phyloP scores from a whole-genome alignment of 2,329 filamentous ascomycete genomes.

The Ceratocystis papillata region DNA sequence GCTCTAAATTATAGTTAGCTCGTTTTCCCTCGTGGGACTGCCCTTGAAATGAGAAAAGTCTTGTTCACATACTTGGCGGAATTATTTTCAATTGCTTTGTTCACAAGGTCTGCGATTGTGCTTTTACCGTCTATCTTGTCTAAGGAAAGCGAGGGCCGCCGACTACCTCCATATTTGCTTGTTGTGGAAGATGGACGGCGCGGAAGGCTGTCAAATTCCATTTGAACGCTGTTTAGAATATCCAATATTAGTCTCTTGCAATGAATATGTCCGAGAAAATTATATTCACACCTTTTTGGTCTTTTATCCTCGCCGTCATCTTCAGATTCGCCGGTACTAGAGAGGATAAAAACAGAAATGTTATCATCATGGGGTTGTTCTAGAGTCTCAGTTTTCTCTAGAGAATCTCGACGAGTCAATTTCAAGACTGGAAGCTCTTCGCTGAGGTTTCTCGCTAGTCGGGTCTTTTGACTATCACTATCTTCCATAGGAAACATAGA shows the following conservation, averaged over 20 bases:
- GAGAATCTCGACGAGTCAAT: not conserved
- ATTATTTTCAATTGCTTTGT: not conserved
- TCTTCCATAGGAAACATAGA: conserved; percentile 19
- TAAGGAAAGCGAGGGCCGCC: not conserved
- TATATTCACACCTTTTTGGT: not conserved
- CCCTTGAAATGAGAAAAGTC: no score
- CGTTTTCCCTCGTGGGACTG: no score
- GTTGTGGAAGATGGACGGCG: not conserved
- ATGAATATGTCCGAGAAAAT: not conserved
- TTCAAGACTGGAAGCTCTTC: not conserved
- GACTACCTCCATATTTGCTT: not conserved
- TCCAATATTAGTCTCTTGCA: not conserved
- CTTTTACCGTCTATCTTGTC: not conserved
- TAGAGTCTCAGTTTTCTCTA: not conserved
- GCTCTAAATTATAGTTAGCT: not conserved
- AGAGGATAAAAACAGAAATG: conserved; percentile 8
- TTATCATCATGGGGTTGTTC: not conserved
- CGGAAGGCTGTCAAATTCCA: not conserved
- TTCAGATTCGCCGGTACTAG: conserved; percentile 5
- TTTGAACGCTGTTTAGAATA: not conserved
- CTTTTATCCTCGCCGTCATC: not conserved
- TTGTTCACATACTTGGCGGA: not conserved
- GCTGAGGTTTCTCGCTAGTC: conserved; percentile 12
- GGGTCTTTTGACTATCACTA: conserved; percentile 22
- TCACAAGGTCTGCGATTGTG: not conserved